Conservation (phyloP, 2,329 filamentous ascomycete species). For the Diaporthe sp. region DNA sequence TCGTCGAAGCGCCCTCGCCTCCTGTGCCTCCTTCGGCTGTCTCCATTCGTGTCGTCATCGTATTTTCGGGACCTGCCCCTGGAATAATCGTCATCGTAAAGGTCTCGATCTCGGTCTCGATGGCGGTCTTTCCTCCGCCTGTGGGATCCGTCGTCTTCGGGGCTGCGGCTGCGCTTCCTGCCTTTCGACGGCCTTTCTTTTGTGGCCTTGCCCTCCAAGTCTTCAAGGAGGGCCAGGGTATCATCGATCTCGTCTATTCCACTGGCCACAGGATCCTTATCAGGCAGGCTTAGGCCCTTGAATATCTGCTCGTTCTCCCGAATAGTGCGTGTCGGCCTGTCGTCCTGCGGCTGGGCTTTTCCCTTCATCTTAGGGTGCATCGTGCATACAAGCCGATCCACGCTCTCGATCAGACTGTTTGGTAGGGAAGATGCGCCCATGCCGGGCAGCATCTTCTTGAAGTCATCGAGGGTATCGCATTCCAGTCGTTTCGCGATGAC, state of each 20-base stretch:
- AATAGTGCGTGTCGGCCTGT: slow-evolving; percentile 60
- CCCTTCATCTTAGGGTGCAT: slow-evolving; percentile 92
- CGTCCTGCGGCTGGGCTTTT: slow-evolving; percentile 57
- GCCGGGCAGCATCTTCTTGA: slow-evolving; percentile 80
- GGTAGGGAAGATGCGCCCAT: slow-evolving; percentile 88
- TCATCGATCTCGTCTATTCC: slow-evolving; percentile 84
- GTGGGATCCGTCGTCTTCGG: slow-evolving; percentile 62
- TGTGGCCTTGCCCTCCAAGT: slow-evolving; percentile 77
- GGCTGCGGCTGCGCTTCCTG: slow-evolving; percentile 55
- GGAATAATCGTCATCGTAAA: slow-evolving; percentile 57
- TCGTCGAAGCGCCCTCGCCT: slow-evolving; percentile 58
- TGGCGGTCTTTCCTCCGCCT: slow-evolving; percentile 60
- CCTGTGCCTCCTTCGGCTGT: slow-evolving; percentile 55
- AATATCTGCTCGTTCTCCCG: slow-evolving; percentile 90
- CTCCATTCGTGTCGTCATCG: slow-evolving; percentile 70
- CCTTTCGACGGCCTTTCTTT: slow-evolving; percentile 50
- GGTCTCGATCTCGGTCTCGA: slow-evolving; percentile 50
- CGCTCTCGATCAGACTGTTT: slow-evolving; percentile 87
- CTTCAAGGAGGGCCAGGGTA: slow-evolving; percentile 92
- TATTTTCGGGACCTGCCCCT: slow-evolving; percentile 63
- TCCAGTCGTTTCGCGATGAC: slow-evolving; percentile 91
- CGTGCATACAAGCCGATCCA: slow-evolving; percentile 88
- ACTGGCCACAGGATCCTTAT: slow-evolving; percentile 68
- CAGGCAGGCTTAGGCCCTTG: slow-evolving; percentile 88
- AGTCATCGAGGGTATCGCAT: slow-evolving; percentile 78